phyloP scores from a whole-genome alignment of 768 basidiomycete species.

The Leucogyrophana mollusca region DNA sequence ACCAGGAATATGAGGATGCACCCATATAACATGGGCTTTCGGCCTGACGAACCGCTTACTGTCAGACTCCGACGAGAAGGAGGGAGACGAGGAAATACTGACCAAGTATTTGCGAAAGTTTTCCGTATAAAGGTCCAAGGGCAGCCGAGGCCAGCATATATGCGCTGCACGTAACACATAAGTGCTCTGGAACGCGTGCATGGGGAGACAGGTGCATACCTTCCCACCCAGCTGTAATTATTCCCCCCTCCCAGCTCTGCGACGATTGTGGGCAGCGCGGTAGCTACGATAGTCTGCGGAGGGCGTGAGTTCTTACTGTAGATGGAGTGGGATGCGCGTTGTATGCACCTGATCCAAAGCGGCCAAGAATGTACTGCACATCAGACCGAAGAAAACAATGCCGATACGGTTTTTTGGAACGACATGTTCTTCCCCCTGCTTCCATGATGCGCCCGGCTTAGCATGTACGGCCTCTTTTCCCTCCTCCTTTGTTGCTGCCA shows the following conservation, averaged over 20 bases:
- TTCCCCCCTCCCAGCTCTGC: conserved; percentile 41
- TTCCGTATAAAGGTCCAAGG: conserved; percentile 47
- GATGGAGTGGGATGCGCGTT: background rate
- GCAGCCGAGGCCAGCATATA: conserved; percentile 46
- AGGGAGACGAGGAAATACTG: conserved; percentile 1
- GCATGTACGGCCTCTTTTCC: conserved; percentile 7
- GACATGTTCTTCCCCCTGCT: conserved; percentile 37
- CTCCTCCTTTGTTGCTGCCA: background rate
- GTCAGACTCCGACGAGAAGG: background rate
- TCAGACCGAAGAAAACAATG: conserved; percentile 43
- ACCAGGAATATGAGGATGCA: conserved; percentile 37
- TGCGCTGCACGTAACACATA: conserved; percentile 27
- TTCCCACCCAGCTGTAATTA: conserved; percentile 51
- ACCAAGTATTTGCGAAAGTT: conserved; percentile 42
- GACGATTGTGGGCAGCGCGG: conserved; percentile 51
- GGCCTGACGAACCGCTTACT: conserved; percentile 18
- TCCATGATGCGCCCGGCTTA: conserved; percentile 36
- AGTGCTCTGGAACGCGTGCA: too few relatives aligned
- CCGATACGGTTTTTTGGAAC: conserved; percentile 41
- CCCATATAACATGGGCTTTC: conserved; percentile 36
- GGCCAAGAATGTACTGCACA: conserved; percentile 43
- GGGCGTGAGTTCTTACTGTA: background rate
- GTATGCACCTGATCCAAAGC: conserved; percentile 44
- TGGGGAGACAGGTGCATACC: conserved; percentile 19
- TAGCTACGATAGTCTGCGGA: conserved; percentile 43